Percentiles rank a stretch among this genome's conserved stretches.
phyloP scores from a whole-genome alignment of 2,329 filamentous ascomycete species.

The Ophiosphaerella korrae region DNA sequence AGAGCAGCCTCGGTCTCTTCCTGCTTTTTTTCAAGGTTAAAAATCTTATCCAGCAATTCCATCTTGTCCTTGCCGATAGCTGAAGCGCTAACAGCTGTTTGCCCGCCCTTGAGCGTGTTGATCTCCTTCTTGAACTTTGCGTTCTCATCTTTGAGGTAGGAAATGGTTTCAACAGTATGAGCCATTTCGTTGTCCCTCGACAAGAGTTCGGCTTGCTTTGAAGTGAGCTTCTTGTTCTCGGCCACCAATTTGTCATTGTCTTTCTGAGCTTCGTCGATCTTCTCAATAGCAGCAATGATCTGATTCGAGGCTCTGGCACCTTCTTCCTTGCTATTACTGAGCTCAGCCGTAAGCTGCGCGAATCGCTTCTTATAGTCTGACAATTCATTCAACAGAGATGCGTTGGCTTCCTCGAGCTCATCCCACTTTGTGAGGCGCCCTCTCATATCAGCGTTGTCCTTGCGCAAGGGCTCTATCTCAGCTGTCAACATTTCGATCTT shows the following conservation, averaged over 20 bases:
- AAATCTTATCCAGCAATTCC: conserved; percentile 10
- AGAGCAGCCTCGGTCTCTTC: conserved; percentile 10
- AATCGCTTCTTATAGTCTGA: conserved; percentile 10
- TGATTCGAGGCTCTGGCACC: conserved; percentile 3
- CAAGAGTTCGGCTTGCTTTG: conserved; percentile 7
- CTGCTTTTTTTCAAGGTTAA: conserved; percentile 17
- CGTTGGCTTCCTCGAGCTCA: conserved; percentile 18
- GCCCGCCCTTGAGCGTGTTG: conserved; percentile 7
- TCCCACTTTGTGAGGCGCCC: conserved; percentile 12
- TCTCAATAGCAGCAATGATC: conserved; percentile 6
- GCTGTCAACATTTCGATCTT: conserved; percentile 16
- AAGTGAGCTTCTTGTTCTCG: conserved; percentile 19
- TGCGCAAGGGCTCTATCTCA: conserved; percentile 12
- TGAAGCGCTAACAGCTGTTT: neutral
- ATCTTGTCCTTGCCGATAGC: conserved; percentile 1
- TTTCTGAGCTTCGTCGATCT: conserved; percentile 13
- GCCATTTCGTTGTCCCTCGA: neutral
- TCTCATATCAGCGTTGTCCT: conserved; percentile 23
- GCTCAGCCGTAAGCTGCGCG: conserved; percentile 12
- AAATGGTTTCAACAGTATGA: neutral
- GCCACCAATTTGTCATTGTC: conserved; percentile 17
- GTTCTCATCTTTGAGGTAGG: conserved; percentile 7
- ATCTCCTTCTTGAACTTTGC: neutral
- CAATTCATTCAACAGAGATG: conserved; percentile 8
- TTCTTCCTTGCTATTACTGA: conserved; percentile 11